Conservation (phyloP, 2,329 filamentous ascomycete genomes). For the Beauveria caledonica region DNA sequence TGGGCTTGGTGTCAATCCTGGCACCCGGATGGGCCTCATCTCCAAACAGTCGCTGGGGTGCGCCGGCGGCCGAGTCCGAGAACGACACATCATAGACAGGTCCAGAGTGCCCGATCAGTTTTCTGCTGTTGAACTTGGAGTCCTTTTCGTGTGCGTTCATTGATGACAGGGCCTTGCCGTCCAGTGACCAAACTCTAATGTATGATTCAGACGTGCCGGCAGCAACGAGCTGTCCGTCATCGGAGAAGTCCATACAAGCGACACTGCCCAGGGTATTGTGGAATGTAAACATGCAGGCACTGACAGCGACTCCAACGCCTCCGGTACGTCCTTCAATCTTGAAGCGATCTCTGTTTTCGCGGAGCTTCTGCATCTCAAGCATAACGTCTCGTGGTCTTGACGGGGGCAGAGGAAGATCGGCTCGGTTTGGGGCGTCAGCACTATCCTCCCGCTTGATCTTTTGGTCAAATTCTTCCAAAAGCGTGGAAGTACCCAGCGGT, state of each 20-base stretch:
- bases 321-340: conserved; percentile 78
- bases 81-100: conserved; percentile 88
- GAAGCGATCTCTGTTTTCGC: conserved; percentile 87
- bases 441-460: conserved; percentile 85
- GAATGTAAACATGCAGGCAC: conserved; percentile 96
- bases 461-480: conserved; percentile 82
- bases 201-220: conserved; percentile 90
- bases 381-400: conserved; percentile 84
- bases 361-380: conserved; percentile 89
- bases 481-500: conserved; percentile 56
- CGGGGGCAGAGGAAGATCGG: conserved; percentile 77
- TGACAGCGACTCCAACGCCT: conserved; percentile 73
- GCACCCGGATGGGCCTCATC: conserved; percentile 35
- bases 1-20: conserved; percentile 47
- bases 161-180: conserved; percentile 72
- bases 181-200: conserved; percentile 87
- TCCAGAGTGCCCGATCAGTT: conserved; percentile 83
- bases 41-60: conserved; percentile 41
- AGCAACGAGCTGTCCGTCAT: conserved; percentile 79
- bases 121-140: conserved; percentile 51
- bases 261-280: conserved; percentile 91
- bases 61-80: conserved; percentile 58
- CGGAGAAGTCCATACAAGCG: conserved; percentile 92
- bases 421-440: conserved; percentile 69
- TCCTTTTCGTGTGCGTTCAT: conserved; percentile 52